Conservation (phyloP, 345 rosid genomes). For the Brassica napus region DNA sequence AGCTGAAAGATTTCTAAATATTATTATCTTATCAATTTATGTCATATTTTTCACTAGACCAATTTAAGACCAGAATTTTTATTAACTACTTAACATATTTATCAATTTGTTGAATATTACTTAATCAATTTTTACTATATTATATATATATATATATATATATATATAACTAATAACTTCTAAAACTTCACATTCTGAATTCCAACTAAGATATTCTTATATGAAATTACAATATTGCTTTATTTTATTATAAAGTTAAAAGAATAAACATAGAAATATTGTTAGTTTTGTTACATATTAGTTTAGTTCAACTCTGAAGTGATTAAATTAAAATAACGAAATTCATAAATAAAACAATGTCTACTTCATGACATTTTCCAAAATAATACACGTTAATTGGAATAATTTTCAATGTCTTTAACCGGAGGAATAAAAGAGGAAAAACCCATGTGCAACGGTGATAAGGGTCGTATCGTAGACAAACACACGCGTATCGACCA, state of each 20-base stretch:
- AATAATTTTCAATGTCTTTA: neutral
- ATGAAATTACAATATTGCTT: neutral
- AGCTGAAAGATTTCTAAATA: too few species aligned
- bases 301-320: neutral
- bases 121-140: too few species aligned
- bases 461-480: conserved; percentile 24
- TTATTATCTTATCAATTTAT: too few species aligned
- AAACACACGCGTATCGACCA: conserved; percentile 45
- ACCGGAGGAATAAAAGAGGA: neutral
- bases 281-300: neutral
- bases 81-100: too few species aligned
- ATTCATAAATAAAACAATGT: neutral
- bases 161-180: neutral
- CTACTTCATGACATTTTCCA: neutral
- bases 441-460: conserved; percentile 27
- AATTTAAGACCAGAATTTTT: too few species aligned
- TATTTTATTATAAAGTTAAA: neutral
- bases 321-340: neutral
- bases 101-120: too few species aligned
- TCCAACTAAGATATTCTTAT: neutral
- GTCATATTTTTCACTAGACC: too few species aligned
- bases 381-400: neutral
- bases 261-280: neutral
- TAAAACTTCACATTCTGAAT: neutral
- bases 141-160: too few species aligned